Evolutionary conservation across 2,329 filamentous ascomycete genomes (phyloP).

Genomic region (Tolypocladium sp.): DNA sequence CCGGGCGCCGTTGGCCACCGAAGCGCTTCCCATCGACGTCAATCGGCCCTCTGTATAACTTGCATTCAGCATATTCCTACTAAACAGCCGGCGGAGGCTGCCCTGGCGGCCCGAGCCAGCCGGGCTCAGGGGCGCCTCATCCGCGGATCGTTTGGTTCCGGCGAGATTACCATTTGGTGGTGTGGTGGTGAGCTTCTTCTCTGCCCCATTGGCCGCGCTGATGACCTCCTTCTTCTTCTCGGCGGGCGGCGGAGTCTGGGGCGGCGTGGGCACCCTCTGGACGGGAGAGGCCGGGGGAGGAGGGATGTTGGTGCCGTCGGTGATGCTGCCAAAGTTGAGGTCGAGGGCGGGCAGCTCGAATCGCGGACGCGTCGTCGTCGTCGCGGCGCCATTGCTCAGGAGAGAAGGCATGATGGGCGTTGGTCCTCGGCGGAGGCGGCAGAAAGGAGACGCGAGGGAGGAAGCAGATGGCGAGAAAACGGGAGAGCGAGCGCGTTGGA

Average conservation of each 20-base stretch:
- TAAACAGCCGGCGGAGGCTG: slow-evolving; percentile 49
- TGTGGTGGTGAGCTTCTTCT: slow-evolving; percentile 3
- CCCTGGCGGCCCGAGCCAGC: slow-evolving; percentile 41
- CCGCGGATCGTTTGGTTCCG: slow-evolving; percentile 39
- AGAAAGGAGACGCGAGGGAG: not conserved
- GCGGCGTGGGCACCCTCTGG: slow-evolving; percentile 36
- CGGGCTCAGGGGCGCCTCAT: slow-evolving; percentile 43
- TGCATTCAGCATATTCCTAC: slow-evolving; percentile 44
- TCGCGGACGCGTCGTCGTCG: slow-evolving; percentile 14
- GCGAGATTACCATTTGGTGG: slow-evolving; percentile 32
- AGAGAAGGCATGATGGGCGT: slow-evolving; percentile 20
- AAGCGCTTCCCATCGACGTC: slow-evolving; percentile 26
- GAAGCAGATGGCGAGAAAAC: not conserved
- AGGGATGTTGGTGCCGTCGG: slow-evolving; percentile 52
- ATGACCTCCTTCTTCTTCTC: slow-evolving; percentile 12
- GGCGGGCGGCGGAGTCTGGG: slow-evolving; percentile 21
- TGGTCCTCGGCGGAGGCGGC: not conserved
- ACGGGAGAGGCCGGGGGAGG: slow-evolving; percentile 47
- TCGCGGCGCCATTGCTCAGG: slow-evolving; percentile 16
- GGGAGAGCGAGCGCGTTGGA: not conserved
- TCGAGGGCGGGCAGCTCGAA: slow-evolving; percentile 51
- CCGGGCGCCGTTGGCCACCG: slow-evolving; percentile 24
- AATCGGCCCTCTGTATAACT: slow-evolving; percentile 41
- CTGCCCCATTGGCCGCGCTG: slow-evolving; percentile 3
- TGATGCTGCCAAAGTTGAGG: slow-evolving; percentile 49